Evolutionary conservation across 805 yeast genomes (phyloP).

Genomic region (Jamesozyma piceae): DNA sequence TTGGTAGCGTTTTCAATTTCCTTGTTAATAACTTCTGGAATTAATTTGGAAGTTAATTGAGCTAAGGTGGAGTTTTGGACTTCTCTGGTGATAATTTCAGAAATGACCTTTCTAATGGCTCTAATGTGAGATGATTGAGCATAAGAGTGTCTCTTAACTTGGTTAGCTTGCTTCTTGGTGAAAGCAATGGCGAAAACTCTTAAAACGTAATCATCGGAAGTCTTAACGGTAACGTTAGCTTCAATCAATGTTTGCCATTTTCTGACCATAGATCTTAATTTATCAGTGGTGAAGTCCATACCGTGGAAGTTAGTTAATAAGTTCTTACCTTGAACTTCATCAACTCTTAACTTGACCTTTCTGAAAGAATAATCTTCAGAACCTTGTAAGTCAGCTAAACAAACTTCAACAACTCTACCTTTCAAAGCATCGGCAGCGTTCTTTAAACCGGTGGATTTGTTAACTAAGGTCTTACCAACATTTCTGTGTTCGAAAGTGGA

Average conservation of each 20-base stretch:
- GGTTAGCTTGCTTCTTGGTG: constrained; percentile 96
- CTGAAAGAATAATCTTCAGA: constrained; percentile 98
- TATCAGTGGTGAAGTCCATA: constrained; percentile 93
- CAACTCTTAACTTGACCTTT: constrained; percentile 94
- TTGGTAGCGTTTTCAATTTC: constrained; percentile 95
- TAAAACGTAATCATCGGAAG: constrained; percentile 92
- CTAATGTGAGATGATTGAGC: constrained; percentile 96
- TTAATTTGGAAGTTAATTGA: constrained; percentile 92
- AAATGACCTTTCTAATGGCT: constrained; percentile 93
- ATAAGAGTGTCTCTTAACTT: constrained; percentile 93
- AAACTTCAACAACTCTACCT: constrained; percentile 94
- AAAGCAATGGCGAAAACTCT: constrained; percentile 95
- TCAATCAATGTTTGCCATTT: constrained; percentile 98
- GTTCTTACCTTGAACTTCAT: constrained; percentile 98
- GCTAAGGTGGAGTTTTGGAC: constrained; percentile 90
- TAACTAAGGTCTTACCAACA: constrained; percentile 96
- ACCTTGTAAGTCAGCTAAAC: constrained; percentile 95
- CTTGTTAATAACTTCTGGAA: constrained; percentile 97
- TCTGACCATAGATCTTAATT: constrained; percentile 93
- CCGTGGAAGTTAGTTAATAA: constrained; percentile 99
- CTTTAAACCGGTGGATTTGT: constrained; percentile 96
- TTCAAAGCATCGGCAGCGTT: constrained; percentile 96
- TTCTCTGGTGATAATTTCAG: constrained; percentile 92
- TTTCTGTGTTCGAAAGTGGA: constrained; percentile 96
- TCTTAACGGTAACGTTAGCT: constrained; percentile 95